A percentile compares a stretch with the other conserved stretches of the same genome.
phyloP scores from a whole-genome alignment of 2,329 filamentous ascomycete genomes.

The Fusarium heterosporum region DNA sequence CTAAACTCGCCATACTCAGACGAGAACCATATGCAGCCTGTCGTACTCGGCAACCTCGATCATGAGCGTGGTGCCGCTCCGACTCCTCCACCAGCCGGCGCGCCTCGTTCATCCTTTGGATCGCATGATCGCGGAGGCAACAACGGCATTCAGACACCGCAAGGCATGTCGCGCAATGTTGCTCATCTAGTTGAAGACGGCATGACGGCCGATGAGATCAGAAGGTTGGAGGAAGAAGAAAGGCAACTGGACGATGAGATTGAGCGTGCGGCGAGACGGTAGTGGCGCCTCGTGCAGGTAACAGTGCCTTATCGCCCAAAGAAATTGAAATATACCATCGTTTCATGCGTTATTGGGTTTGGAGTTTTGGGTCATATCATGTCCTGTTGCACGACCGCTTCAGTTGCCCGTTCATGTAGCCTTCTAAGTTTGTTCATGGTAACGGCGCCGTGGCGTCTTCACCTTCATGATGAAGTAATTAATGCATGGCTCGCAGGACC shows the following conservation, averaged over 20 bases:
- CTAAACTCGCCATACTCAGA: conserved; percentile 60
- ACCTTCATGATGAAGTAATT: conserved; percentile 3
- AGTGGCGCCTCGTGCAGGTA: conserved; percentile 26
- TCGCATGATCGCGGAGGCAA: conserved; percentile 32
- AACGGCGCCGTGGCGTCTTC: conserved; percentile 17
- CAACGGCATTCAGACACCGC: conserved; percentile 44
- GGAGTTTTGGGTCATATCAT: conserved; percentile 43
- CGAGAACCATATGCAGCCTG: conserved; percentile 49
- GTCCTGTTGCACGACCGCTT: conserved; percentile 21
- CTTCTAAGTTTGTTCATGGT: conserved; percentile 32
- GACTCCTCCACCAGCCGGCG: conserved; percentile 19
- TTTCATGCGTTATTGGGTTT: conserved; percentile 35
- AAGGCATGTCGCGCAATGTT: conserved; percentile 54
- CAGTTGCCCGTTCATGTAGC: conserved; percentile 20
- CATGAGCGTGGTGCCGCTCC: conserved; percentile 19
- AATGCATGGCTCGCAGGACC: conserved; percentile 11
- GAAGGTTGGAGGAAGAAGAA: conserved; percentile 68
- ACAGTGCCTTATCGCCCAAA: conserved; percentile 14
- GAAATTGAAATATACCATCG: conserved; percentile 16
- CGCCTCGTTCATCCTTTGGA: conserved; percentile 33
- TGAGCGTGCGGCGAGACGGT: conserved; percentile 56
- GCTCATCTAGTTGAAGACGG: conserved; percentile 69
- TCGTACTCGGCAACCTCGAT: conserved; percentile 33
- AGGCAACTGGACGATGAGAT: conserved; percentile 68
- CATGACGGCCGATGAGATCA: conserved; percentile 69